Percentiles rank a stretch among this genome's conserved stretches.
Conservation (phyloP, 2,329 filamentous ascomycete genomes). For the Helotiales sp. region DNA sequence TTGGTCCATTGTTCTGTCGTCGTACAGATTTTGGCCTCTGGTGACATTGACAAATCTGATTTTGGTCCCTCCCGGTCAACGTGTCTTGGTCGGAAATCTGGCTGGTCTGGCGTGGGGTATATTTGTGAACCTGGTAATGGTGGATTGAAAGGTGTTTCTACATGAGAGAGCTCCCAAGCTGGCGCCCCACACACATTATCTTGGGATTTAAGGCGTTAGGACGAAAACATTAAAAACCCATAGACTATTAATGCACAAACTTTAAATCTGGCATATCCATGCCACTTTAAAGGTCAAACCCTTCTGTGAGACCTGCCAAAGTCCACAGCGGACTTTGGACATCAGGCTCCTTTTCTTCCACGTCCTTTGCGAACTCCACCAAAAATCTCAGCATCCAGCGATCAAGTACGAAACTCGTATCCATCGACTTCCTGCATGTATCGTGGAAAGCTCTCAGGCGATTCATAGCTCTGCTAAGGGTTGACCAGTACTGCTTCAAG, state of each 20-base stretch:
- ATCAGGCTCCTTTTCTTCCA: conserved; percentile 37
- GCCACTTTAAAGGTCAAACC: background rate
- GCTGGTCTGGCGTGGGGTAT: conserved; percentile 6
- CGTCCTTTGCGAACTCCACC: conserved; percentile 42
- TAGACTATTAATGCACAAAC: background rate
- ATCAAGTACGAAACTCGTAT: conserved; percentile 48
- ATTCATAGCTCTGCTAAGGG: conserved; percentile 46
- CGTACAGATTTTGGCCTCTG: conserved; percentile 6
- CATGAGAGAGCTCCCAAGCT: background rate
- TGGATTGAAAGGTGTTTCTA: background rate
- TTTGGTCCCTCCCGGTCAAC: background rate
- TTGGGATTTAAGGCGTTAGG: too few relatives aligned
- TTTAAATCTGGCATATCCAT: too few relatives aligned
- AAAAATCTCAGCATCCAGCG: conserved; percentile 50
- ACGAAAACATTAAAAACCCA: background rate
- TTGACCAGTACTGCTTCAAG: conserved; percentile 50
- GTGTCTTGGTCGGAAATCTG: background rate
- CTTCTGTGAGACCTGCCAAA: conserved; percentile 6
- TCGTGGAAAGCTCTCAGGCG: conserved; percentile 50
- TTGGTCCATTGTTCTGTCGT: conserved; percentile 7
- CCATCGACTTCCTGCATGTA: conserved; percentile 46
- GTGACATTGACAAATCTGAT: conserved; percentile 6
- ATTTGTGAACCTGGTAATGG: conserved; percentile 1
- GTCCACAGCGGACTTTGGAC: conserved; percentile 2
- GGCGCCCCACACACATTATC: too few relatives aligned